A percentile compares a stretch with the other conserved stretches of the same genome.
phyloP scores from a whole-genome alignment of 2,329 filamentous ascomycete species.

The Stachybotrys echinatus region DNA sequence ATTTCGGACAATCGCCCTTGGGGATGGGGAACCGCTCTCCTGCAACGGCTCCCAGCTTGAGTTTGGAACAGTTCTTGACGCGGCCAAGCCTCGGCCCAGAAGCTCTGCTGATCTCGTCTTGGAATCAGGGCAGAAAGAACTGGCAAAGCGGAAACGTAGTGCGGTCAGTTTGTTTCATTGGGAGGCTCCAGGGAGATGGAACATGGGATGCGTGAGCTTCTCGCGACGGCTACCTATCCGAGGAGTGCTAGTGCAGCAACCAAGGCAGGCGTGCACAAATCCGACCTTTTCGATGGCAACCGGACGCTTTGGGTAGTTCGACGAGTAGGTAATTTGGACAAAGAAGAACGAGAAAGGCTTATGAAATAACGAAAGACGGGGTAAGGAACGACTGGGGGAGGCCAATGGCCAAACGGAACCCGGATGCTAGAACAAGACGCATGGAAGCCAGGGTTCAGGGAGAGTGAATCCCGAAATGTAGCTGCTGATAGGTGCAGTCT shows the following conservation, averaged over 20 bases:
- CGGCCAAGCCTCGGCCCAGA: neutral
- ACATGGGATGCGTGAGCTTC: neutral
- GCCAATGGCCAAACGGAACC: neutral
- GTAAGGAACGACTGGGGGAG: constrained; percentile 1
- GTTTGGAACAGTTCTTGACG: neutral
- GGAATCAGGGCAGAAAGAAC: neutral
- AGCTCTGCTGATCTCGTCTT: neutral
- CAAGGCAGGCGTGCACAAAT: no score
- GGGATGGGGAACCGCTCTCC: neutral
- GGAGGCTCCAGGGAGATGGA: neutral
- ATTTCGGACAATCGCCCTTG: neutral
- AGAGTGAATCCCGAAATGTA: neutral
- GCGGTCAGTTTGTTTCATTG: neutral
- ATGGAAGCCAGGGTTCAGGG: neutral
- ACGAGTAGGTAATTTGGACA: no score
- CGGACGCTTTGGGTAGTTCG: neutral
- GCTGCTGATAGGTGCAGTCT: no score
- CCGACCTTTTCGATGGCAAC: neutral
- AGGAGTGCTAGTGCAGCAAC: neutral
- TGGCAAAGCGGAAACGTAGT: neutral
- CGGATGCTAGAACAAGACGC: neutral
- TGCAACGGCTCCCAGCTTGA: neutral
- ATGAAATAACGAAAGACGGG: constrained; percentile 1
- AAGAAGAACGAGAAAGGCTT: no score
- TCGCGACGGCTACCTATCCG: neutral